phyloP scores from a whole-genome alignment of 2,329 filamentous ascomycete species.

The Botryotinia convoluta region DNA sequence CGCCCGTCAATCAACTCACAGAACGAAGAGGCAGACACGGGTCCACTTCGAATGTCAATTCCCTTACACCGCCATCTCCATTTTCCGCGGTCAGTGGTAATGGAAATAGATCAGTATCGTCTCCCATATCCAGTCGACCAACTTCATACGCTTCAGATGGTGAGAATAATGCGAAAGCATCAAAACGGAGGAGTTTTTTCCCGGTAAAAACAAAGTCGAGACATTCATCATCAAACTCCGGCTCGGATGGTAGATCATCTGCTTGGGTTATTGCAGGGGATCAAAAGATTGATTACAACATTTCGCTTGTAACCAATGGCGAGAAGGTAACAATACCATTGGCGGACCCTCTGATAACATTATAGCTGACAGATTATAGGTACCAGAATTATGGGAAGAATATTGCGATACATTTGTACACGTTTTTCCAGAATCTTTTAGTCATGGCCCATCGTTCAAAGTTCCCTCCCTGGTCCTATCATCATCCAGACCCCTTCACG shows the following conservation, averaged over 20 bases:
- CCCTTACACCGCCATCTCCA: conserved; percentile 14
- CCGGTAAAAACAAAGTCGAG: conserved; percentile 6
- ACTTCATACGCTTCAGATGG: conserved; percentile 16
- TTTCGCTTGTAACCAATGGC: conserved; percentile 11
- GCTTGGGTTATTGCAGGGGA: conserved; percentile 20
- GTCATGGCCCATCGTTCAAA: conserved; percentile 58
- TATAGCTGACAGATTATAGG: conserved; percentile 42
- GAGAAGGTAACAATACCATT: conserved; percentile 8
- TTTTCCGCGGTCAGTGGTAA: not conserved
- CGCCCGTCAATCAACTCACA: not conserved
- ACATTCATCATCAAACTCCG: conserved; percentile 10
- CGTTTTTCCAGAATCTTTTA: conserved; percentile 51
- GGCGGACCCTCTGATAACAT: not conserved
- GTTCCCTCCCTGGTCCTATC: conserved; percentile 39
- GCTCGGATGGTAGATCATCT: conserved; percentile 9
- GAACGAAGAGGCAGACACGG: conserved; percentile 14
- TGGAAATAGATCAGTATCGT: conserved; percentile 17
- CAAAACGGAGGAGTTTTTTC: conserved; percentile 20
- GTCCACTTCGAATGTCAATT: conserved; percentile 16
- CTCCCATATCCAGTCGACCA: conserved; percentile 18
- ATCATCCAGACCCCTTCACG: conserved; percentile 8
- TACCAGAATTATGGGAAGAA: conserved; percentile 66
- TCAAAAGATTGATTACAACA: conserved; percentile 20
- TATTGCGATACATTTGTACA: conserved; percentile 56
- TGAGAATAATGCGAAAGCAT: not conserved